Evolutionary conservation across 305 asterid genomes (phyloP).

Genomic region (Lippia alba): DNA sequence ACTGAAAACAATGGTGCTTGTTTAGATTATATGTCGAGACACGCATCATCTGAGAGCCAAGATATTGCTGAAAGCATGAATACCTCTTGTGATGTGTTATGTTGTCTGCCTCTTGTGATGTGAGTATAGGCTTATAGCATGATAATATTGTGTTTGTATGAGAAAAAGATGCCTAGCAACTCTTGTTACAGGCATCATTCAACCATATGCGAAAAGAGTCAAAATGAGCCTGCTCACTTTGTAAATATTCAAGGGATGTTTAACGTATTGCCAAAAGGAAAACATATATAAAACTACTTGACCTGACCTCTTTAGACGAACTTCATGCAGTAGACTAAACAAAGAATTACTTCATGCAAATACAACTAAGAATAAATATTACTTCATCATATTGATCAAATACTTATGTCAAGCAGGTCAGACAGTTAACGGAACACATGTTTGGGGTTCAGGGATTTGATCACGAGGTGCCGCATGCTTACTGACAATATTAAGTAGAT

Average conservation of each 20-base stretch:
- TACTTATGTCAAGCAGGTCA: not conserved
- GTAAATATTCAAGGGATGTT: slow-evolving; percentile 13
- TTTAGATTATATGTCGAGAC: slow-evolving; percentile 14
- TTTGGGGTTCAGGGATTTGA: slow-evolving; percentile 7
- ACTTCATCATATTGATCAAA: not conserved
- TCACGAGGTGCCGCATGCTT: not conserved
- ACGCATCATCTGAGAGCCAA: not conserved
- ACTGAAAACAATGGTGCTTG: not conserved
- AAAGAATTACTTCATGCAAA: not conserved
- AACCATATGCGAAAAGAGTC: not conserved
- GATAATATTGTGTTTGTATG: slow-evolving; percentile 10
- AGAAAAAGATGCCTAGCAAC: not conserved
- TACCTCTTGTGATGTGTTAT: not conserved
- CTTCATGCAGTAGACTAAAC: not conserved
- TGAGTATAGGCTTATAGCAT: slow-evolving; percentile 16
- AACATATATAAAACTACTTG: slow-evolving; percentile 1
- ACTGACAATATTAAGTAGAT: not conserved
- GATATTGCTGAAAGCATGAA: not conserved
- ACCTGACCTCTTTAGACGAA: slow-evolving; percentile 9
- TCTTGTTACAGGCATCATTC: slow-evolving; percentile 18
- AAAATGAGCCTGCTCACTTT: slow-evolving; percentile 7
- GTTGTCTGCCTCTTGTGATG: too few relatives aligned
- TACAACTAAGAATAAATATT: slow-evolving; percentile 9
- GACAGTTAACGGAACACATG: not conserved
- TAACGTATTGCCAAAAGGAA: not conserved